A percentile compares a stretch with the other conserved stretches of the same genome.
These are phyloP conservation scores for Thelephora aurantiotincta DNA, from an alignment of 768 basidiomycete genomes.

Conservation along the genomic window DNA sequence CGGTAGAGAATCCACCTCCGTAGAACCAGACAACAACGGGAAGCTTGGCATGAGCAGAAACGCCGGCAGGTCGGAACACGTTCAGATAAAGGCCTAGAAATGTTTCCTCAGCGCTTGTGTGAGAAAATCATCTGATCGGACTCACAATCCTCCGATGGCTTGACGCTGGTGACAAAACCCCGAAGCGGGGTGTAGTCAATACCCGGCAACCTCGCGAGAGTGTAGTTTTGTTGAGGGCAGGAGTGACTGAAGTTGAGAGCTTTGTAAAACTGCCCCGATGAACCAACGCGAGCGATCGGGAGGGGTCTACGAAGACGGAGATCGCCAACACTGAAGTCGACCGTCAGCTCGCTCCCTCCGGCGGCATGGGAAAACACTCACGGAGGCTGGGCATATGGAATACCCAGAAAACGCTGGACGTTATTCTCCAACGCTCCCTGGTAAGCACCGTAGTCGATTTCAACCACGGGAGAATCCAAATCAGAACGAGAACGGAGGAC, in stretches of 20 bases:
- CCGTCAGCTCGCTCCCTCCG: too few species aligned
- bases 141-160: background rate
- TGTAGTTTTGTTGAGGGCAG: background rate
- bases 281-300: background rate
- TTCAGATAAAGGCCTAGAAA: background rate
- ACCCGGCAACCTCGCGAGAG: too few species aligned
- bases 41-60: background rate
- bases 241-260: background rate
- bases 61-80: background rate
- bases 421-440: too few species aligned
- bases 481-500: too few species aligned
- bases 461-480: too few species aligned
- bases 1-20: background rate
- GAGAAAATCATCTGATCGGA: background rate
- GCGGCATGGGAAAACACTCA: too few species aligned
- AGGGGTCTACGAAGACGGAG: conserved; percentile 28
- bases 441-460: too few species aligned
- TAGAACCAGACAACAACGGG: background rate
- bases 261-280: background rate
- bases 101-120: background rate
- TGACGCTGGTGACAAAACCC: too few species aligned
- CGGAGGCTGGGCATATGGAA: conserved; percentile 43
- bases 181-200: too few species aligned
- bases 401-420: conserved; percentile 19
- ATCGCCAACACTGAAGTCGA: conserved; percentile 17